Base-by-base conservation (phyloP, 2,329 filamentous ascomycete species). In the Fusarium robinianum region DNA sequence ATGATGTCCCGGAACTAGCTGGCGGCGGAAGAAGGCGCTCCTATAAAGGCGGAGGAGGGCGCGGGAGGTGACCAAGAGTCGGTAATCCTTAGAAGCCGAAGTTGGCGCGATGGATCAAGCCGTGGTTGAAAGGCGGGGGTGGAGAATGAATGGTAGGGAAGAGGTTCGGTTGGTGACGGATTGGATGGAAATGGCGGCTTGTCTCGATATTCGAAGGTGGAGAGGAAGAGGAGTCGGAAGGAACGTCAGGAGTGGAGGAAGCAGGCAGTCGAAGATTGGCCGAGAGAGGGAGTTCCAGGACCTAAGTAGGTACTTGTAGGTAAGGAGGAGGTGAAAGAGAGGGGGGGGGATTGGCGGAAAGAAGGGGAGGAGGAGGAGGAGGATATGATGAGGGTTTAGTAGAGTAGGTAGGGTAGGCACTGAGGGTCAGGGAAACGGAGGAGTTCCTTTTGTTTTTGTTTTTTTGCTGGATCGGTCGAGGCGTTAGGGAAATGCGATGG, bases 61-160 rank as follows among this genome's bases (percentile, higher is more conserved):
- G 36, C 39, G 25, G 21, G 38, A 35, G 33, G 31, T 34, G 33
- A 26, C n/a, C 16, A 16, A 24, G n/a, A 17, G 18, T 11, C 16
- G 37, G 29, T 30, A 30, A 38, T 41, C 46, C n/a, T 48, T 47
- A 55, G 30, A 25, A 29, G 24, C 36, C 23, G 23, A 26, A 54
- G 30, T 25, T 17, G 23, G 33, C 15, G 34, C 33, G 36, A 43
- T 49, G 41, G 38, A 38, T 38, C 29, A 25, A 45, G 25, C n/a
- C 25, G 31, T 26, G 39, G 25, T 30, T 40, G 23, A 45, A 55
- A 46, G 47, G 51, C 51, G 51, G 42, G 47, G 47, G 43, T 31
- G 51, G 29, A 49, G 38, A 26, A 39, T 32, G 33, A 26, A 51
- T 47, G 16, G 34, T 45, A 44, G 36, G 23, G 12, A 40, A 40